Conservation (phyloP, 129 eudicot species). For the Arctium lappa region DNA sequence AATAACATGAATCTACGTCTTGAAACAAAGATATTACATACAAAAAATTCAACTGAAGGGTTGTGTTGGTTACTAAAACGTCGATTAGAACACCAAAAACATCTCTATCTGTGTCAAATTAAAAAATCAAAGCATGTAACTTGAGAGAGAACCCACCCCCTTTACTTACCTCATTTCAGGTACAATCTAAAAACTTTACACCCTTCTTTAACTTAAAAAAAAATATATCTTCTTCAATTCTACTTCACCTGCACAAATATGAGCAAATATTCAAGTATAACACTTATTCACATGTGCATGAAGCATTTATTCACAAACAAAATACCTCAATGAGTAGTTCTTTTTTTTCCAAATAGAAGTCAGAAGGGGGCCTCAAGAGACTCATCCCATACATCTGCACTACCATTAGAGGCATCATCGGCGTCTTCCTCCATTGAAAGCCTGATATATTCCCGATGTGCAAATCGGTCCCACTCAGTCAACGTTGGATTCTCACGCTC, state of each 20-base stretch:
- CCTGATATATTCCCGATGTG: constrained; percentile 81
- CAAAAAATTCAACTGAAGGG: constrained; percentile 14
- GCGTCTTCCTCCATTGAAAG: constrained; percentile 99
- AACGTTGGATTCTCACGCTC: constrained; percentile 73
- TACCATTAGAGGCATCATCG: constrained; percentile 94
- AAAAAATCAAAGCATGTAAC: constrained; percentile 13
- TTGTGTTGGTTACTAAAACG: background rate
- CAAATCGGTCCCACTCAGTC: constrained; percentile 83
- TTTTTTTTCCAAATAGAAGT: background rate
- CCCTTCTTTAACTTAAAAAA: constrained; percentile 13
- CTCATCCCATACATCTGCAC: constrained; percentile 99
- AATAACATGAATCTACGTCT: background rate
- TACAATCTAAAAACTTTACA: constrained; percentile 27
- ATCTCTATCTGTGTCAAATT: constrained; percentile 12
- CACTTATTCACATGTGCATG: background rate
- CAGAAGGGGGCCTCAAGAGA: constrained; percentile 94
- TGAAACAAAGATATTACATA: constrained; percentile 26
- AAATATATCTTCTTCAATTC: constrained; percentile 2
- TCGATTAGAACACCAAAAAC: constrained; percentile 6
- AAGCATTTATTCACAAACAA: background rate
- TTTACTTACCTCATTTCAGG: constrained; percentile 17
- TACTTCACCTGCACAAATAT: constrained; percentile 25
- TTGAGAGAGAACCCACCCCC: constrained; percentile 6
- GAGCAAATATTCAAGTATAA: background rate
- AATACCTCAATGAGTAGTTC: constrained; percentile 32